A percentile compares a stretch with the other conserved stretches of the same genome.
Evolutionary conservation across 352 stramenopile genomes (phyloP).

Genomic region (Phytophthora pisi): DNA sequence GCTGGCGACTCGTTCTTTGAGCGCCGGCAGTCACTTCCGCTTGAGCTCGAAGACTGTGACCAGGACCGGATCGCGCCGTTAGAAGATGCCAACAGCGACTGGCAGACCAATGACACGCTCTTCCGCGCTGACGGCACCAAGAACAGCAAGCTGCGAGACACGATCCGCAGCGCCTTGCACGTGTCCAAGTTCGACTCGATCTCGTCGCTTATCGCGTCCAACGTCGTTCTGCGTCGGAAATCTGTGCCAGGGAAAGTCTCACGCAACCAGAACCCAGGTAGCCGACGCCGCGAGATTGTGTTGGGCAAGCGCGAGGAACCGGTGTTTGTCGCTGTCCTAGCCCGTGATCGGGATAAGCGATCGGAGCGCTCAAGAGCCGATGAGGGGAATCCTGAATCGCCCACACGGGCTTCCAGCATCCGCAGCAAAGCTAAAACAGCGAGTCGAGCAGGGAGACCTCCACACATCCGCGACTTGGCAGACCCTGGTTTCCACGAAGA

Average conservation of each 20-base stretch:
- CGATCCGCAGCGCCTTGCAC: conserved; percentile 75
- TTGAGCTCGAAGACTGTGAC: conserved; percentile 21
- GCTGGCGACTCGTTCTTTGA: conserved; percentile 17
- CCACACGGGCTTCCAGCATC: conserved; percentile 8
- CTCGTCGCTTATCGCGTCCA: conserved; percentile 83
- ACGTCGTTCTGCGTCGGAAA: conserved; percentile 70
- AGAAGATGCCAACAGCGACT: conserved; percentile 50
- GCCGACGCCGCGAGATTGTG: conserved; percentile 57
- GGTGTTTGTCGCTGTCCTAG: conserved; percentile 65
- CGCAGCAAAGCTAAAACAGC: conserved; percentile 29
- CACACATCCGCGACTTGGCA: conserved; percentile 76
- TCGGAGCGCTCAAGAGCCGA: conserved; percentile 6
- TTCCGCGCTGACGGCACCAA: conserved; percentile 89
- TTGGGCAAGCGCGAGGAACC: conserved; percentile 64
- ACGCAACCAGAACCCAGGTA: conserved; percentile 20
- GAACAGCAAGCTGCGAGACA: conserved; percentile 87
- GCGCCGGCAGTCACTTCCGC: conserved; percentile 16
- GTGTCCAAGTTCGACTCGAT: conserved; percentile 92
- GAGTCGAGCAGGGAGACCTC: conserved; percentile 31
- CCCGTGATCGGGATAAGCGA: conserved; percentile 33
- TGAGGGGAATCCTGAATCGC: conserved; percentile 2
- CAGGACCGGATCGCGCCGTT: conserved; percentile 16
- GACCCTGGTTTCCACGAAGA: conserved; percentile 76
- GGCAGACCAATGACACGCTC: conserved; percentile 76
- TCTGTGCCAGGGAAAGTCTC: conserved; percentile 25